Percentiles rank a stretch among this genome's conserved stretches.
These are phyloP conservation scores for Lichtheimia ramosa DNA, from an alignment of 371 early-diverging fungal genomes.

Conservation along the genomic window DNA sequence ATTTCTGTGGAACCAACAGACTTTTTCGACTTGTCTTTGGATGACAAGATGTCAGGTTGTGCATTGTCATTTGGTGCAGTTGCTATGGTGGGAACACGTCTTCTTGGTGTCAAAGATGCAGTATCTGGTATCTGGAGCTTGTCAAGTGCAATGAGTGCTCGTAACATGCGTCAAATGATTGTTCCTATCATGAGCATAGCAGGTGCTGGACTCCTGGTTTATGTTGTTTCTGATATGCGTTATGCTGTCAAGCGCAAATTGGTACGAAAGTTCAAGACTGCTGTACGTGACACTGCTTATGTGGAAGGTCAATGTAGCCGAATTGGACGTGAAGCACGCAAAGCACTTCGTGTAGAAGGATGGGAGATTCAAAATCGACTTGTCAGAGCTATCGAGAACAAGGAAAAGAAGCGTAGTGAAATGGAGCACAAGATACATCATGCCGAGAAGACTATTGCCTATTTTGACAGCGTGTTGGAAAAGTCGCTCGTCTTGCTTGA, in stretches of 20 bases:
- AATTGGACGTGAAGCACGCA: slow-evolving; percentile 71
- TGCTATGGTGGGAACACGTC: slow-evolving; percentile 48
- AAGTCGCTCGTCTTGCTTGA: slow-evolving; percentile 42
- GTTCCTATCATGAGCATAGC: slow-evolving; percentile 53
- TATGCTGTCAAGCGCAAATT: slow-evolving; percentile 80
- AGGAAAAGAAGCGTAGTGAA: slow-evolving; percentile 68
- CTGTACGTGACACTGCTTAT: slow-evolving; percentile 65
- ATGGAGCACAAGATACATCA: slow-evolving; percentile 53
- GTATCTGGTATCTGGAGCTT: slow-evolving; percentile 44
- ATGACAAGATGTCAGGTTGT: slow-evolving; percentile 54
- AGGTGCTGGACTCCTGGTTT: slow-evolving; percentile 73
- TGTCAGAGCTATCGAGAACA: slow-evolving; percentile 75
- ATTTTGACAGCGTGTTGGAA: slow-evolving; percentile 62
- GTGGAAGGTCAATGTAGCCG: slow-evolving; percentile 72
- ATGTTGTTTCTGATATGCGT: slow-evolving; percentile 84
- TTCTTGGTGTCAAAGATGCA: slow-evolving; percentile 48
- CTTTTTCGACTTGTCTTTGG: slow-evolving; percentile 62
- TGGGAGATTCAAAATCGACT: slow-evolving; percentile 88
- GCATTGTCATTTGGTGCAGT: slow-evolving; percentile 42
- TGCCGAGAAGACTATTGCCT: slow-evolving; percentile 68
- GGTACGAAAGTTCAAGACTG: slow-evolving; percentile 69
- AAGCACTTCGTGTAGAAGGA: slow-evolving; percentile 76
- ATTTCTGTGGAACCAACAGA: slow-evolving; percentile 69
- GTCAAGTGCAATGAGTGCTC: slow-evolving; percentile 30
- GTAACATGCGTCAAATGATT: slow-evolving; percentile 41